These are phyloP conservation scores for Aspergillus nidulans DNA, from an alignment of 495 filamentous ascomycete genomes.

Conservation along the genomic window DNA sequence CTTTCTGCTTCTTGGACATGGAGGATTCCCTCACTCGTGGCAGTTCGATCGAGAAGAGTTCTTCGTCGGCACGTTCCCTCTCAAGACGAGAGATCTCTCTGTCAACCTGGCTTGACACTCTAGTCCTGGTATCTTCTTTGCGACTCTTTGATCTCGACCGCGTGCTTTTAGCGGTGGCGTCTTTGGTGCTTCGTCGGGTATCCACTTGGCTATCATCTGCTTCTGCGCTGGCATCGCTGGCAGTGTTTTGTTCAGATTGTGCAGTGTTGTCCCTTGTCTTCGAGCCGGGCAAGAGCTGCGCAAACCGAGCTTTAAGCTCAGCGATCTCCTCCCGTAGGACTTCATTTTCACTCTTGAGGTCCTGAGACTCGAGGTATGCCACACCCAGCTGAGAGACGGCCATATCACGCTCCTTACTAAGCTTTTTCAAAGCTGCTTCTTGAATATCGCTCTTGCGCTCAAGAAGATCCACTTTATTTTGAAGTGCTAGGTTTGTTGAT, in stretches of 20 bases:
- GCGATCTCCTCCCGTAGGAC: conserved; percentile 45
- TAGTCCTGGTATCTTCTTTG: conserved; percentile 31
- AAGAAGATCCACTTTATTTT: conserved; percentile 53
- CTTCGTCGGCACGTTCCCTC: conserved; percentile 43
- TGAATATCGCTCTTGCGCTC: conserved; percentile 55
- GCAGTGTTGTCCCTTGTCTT: conserved; percentile 30
- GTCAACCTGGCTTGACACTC: conserved; percentile 37
- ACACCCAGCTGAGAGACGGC: conserved; percentile 59
- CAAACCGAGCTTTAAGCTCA: conserved; percentile 41
- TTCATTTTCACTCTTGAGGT: conserved; percentile 57
- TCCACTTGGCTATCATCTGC: conserved; percentile 33
- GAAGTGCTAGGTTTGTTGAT: conserved; percentile 51
- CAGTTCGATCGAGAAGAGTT: conserved; percentile 40
- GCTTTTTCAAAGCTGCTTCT: conserved; percentile 55
- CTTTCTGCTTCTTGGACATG: conserved; percentile 19
- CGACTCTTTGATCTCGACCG: conserved; percentile 29
- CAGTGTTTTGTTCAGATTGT: conserved; percentile 28
- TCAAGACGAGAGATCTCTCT: conserved; percentile 42
- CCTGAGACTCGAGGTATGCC: conserved; percentile 59
- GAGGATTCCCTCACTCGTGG: conserved; percentile 25
- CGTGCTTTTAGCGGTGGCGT: conserved; percentile 31
- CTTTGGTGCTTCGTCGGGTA: conserved; percentile 35
- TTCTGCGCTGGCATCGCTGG: conserved; percentile 26
- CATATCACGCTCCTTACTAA: conserved; percentile 61
- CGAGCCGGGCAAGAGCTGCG: conserved; percentile 17